Evolutionary conservation across 768 basidiomycete species (phyloP), one percentile per base, ranked within the genome.

Genomic region (Boletus rubropictus): DNA sequence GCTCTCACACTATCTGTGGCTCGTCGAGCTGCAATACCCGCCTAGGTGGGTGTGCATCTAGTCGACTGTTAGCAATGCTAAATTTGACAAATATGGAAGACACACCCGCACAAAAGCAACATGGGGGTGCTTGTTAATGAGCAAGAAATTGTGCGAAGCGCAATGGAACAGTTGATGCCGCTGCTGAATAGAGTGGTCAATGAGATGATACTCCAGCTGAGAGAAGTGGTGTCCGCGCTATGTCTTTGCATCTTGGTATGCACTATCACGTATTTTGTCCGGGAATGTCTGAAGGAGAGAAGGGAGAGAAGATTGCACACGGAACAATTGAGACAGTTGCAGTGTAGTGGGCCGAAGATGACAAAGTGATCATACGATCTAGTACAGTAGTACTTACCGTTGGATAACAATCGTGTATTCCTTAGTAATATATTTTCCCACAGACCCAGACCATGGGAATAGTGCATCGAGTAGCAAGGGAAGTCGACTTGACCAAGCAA

Each of bases 41-140:
- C 34, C 27, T 36, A 33, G 36, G 40, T 48, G 33, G 45, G 56
- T 46, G 11, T 25, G 20, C 17, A 25, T 29, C 10, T 21, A 11
- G 9, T 33, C 34, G 5, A 15, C 18, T n/a, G 22, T 18, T 14
- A 36, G 31, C 20, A 3, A 36, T 11, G 27, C 18, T 28, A 20
- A 14, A 27, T 27, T 38, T 48, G 42, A 45, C 45, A 32, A n/a
- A 9, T 27, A 22, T 14, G 21, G 25, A 15, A 37, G 32, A 12
- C 15, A 31, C 24, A 17, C 12, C 21, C 10, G n/a, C 17, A n/a
- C 15, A n/a, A 25, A 18, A 20, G 38, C 6, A 35, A 49, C 29
- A 61, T 61, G 60, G 58, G 50, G 4, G 8, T 63, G 5, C 27
- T 61, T 4, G 15, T 64, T 9, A 37, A 61, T 37, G 61, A 62